Percentiles rank a stretch among this genome's conserved stretches.
phyloP scores from a whole-genome alignment of 345 rosid genomes.

The Noccaea bulbosa region DNA sequence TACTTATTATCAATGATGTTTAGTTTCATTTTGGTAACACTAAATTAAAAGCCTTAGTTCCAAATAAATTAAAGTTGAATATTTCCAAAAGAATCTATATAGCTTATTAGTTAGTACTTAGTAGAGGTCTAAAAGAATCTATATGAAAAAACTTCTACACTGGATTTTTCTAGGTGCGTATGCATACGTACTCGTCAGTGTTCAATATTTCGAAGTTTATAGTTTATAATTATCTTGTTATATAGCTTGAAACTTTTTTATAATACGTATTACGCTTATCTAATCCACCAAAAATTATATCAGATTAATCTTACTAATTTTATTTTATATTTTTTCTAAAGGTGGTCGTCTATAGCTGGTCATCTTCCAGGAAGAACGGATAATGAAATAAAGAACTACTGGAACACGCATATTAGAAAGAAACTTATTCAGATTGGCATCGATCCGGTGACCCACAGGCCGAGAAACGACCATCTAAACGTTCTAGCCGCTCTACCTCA shows the following conservation, averaged over 20 bases:
- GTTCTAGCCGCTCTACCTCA: slow-evolving; percentile 58
- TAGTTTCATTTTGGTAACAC: background rate
- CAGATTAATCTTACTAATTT: background rate
- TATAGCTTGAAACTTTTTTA: slow-evolving; percentile 5
- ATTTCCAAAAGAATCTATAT: background rate
- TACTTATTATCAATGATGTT: background rate
- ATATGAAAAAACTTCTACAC: slow-evolving; percentile 30
- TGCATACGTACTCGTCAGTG: slow-evolving; percentile 36
- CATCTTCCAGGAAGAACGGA: slow-evolving; percentile 50
- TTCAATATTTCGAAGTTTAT: slow-evolving; percentile 15
- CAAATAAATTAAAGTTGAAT: no score
- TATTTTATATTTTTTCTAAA: background rate
- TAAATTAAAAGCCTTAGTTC: no score
- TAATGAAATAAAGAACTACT: slow-evolving; percentile 45
- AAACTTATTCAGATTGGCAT: slow-evolving; percentile 46
- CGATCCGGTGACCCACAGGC: slow-evolving; percentile 45
- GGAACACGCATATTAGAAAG: slow-evolving; percentile 47
- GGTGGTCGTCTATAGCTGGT: slow-evolving; percentile 50
- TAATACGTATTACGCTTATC: slow-evolving; percentile 29
- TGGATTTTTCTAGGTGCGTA: slow-evolving; percentile 41
- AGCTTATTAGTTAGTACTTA: slow-evolving; percentile 24
- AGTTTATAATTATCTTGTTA: slow-evolving; percentile 12
- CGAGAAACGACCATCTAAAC: slow-evolving; percentile 51
- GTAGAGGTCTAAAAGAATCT: slow-evolving; percentile 18
- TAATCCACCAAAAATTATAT: slow-evolving; percentile 25